A percentile compares a stretch with the other conserved stretches of the same genome.
These are phyloP conservation scores for Camelina laxa DNA, from an alignment of 345 rosid species.

Conservation along the genomic window DNA sequence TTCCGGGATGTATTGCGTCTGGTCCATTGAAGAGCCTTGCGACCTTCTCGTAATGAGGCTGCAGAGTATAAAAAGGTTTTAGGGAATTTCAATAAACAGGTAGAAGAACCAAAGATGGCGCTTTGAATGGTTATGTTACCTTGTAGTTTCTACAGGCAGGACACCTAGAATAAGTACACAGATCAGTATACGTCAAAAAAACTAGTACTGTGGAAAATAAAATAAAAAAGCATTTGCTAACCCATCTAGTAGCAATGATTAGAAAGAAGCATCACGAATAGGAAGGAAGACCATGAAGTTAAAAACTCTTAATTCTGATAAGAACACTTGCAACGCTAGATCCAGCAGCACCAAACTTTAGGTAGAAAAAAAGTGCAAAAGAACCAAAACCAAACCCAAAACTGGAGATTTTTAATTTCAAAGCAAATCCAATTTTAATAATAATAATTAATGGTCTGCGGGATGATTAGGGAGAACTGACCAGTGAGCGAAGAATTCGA, in stretches of 20 bases:
- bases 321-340: slow-evolving; percentile 21
- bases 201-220: background rate
- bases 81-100: slow-evolving; percentile 24
- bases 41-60: slow-evolving; percentile 96
- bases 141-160: slow-evolving; percentile 99
- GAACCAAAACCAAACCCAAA: slow-evolving; percentile 41
- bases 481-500: slow-evolving; percentile 98
- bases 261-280: background rate
- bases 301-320: background rate
- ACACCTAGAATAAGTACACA: slow-evolving; percentile 63
- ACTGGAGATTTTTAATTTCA: slow-evolving; percentile 17
- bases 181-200: slow-evolving; percentile 26
- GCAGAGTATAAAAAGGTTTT: slow-evolving; percentile 43
- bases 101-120: slow-evolving; percentile 5
- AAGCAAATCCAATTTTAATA: slow-evolving; percentile 19
- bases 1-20: slow-evolving; percentile 89
- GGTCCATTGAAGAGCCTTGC: slow-evolving; percentile 97
- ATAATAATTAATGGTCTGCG: slow-evolving; percentile 20
- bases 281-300: background rate
- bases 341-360: slow-evolving; percentile 29
- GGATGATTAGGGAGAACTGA: slow-evolving; percentile 40
- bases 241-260: background rate
- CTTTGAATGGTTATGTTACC: slow-evolving; percentile 53
- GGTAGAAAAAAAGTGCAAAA: slow-evolving; percentile 29
- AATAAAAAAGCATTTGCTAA: background rate